phyloP scores from a whole-genome alignment of 179 eudicot genomes.

The Spergularia azorica region DNA sequence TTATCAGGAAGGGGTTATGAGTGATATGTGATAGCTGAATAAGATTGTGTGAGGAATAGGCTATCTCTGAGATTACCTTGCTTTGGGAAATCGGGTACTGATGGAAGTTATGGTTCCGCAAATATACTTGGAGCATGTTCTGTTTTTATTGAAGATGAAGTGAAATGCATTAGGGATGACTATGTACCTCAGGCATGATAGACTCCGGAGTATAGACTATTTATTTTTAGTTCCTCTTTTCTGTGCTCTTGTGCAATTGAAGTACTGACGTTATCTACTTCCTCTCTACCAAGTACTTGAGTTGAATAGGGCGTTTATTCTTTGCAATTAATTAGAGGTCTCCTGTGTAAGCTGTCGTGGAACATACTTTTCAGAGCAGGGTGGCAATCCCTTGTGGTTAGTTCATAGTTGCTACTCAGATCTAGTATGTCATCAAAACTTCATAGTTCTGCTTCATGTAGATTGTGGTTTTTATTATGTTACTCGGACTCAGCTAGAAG shows the following conservation, averaged over 20 bases:
- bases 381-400: not conserved
- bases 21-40: slow-evolving; percentile 3
- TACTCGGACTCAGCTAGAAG: too few species aligned
- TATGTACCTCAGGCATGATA: not conserved
- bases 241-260: too few species aligned
- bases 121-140: too few species aligned
- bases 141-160: not conserved
- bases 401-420: not conserved
- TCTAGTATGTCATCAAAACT: not conserved
- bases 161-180: not conserved
- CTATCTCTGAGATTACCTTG: not conserved
- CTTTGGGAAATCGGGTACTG: too few species aligned
- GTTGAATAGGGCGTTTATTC: not conserved
- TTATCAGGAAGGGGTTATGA: not conserved
- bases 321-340: not conserved
- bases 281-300: not conserved
- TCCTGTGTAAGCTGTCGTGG: not conserved
- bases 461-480: too few species aligned
- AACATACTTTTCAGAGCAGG: not conserved
- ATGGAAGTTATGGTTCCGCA: too few species aligned
- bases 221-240: too few species aligned
- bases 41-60: not conserved
- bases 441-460: too few species aligned
- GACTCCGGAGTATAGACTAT: too few species aligned
- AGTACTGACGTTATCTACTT: too few species aligned